Base-by-base conservation (phyloP, 345 rosid species). In the Linum lewisii region DNA sequence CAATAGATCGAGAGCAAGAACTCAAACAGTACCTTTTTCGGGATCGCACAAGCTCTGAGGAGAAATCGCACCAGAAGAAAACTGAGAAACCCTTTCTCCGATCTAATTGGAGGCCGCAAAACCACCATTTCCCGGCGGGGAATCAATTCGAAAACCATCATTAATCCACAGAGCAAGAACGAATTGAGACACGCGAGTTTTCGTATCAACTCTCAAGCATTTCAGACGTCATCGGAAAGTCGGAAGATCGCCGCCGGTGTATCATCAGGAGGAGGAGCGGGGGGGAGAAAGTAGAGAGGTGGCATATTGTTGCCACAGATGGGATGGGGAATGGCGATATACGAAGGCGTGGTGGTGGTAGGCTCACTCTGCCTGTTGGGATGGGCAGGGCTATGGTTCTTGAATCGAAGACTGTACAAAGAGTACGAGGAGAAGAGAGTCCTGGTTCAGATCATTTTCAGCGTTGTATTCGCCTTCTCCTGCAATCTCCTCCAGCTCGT, bases 351-450 rank as follows among this genome's bases (percentile, higher is more conserved):
- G 25, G 85, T 84, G 74, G 88, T 78, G 63, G 63, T 77, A 4
- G 80, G 79, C 9, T 92, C 98, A 19, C 69, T 88, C 53, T 73
- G 76, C 37, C 75, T 83, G 47, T 70, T 92, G 26, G 95, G 90
- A 1, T 92, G 91, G 96, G 63, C 95, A 0, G 98, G 98, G 14
- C 79, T 88, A 0, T 92, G 97, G 97, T 92, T 92, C 77, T 69
- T 92, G 45, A 92, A 84, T 68, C 78, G 84, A 11, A 72, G 95
- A 11, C 81, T 92, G 1, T 92, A 92, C 79, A 92, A 92, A 62
- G 98, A 92, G 72, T 92, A 92, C 72, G 98, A 92, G 68, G 95
- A 92, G 81, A 92, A 88, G 73, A 73, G 98, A 61, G 93, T 74
- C 2, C 65, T 86, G 73, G 95, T 92, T 52, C 98, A 92, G 81